A percentile compares a stretch with the other conserved stretches of the same genome.
Conservation (phyloP, 129 eudicot genomes). For the Chrysanthemum seticuspe region DNA sequence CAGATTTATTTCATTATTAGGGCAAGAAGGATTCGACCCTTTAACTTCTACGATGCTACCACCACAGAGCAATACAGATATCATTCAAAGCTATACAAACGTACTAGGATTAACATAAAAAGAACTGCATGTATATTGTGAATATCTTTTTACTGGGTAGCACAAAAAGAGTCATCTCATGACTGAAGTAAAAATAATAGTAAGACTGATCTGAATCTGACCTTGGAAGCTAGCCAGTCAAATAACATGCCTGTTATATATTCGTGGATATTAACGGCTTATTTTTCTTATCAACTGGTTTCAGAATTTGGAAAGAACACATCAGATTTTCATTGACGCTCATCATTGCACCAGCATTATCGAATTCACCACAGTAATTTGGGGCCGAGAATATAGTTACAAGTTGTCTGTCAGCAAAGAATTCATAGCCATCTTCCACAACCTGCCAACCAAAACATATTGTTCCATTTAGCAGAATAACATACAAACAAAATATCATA, state of each 20-base stretch:
- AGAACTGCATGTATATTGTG: background rate
- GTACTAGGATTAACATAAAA: background rate
- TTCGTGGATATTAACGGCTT: slow-evolving; percentile 73
- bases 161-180: slow-evolving; percentile 13
- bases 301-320: slow-evolving; percentile 91
- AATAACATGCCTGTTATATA: slow-evolving; percentile 36
- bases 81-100: background rate
- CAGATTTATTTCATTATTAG: too few relatives aligned
- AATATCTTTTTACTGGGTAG: background rate
- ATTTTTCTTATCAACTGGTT: slow-evolving; percentile 79
- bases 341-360: slow-evolving; percentile 94
- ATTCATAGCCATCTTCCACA: slow-evolving; percentile 92
- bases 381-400: slow-evolving; percentile 84
- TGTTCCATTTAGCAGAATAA: background rate
- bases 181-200: background rate
- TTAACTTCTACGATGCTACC: too few relatives aligned
- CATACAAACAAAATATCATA: background rate
- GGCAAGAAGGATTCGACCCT: too few relatives aligned
- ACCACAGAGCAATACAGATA: background rate
- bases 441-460: slow-evolving; percentile 42
- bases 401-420: slow-evolving; percentile 89
- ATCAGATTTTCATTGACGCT: slow-evolving; percentile 72
- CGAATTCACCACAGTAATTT: slow-evolving; percentile 89
- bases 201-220: slow-evolving; percentile 34
- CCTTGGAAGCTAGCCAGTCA: slow-evolving; percentile 30